Evolutionary conservation across 176 grass and related monocot species (phyloP).

Genomic region (Triticum monococcum): DNA sequence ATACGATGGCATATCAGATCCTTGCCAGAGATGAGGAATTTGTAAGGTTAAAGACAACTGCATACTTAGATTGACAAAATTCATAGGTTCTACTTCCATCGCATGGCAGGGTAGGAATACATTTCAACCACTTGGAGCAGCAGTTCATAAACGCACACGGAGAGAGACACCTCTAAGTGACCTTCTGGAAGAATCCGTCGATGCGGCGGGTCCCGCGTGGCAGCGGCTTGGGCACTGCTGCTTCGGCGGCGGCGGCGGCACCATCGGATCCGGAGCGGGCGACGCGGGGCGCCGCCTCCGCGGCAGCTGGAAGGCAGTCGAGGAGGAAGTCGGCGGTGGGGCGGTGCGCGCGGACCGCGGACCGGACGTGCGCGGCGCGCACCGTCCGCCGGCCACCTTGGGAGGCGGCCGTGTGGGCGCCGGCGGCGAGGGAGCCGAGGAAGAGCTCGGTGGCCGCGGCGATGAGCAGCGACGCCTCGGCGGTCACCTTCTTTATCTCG

Average conservation of each 20-base stretch:
- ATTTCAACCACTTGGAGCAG: constrained; percentile 7
- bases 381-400: constrained; percentile 44
- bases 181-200: constrained; percentile 79
- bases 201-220: constrained; percentile 79
- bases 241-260: not conserved
- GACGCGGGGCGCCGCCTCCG: constrained; percentile 27
- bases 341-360: constrained; percentile 55
- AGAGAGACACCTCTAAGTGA: constrained; percentile 13
- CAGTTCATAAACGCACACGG: not conserved
- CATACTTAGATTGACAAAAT: constrained; percentile 9
- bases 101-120: not conserved
- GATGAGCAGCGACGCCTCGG: constrained; percentile 70
- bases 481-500: constrained; percentile 79
- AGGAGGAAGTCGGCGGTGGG: constrained; percentile 83
- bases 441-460: constrained; percentile 79
- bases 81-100: constrained; percentile 29
- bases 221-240: constrained; percentile 39
- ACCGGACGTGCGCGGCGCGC: constrained; percentile 52
- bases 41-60: not conserved
- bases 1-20: not conserved
- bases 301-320: constrained; percentile 53
- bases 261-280: not conserved
- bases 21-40: not conserved
- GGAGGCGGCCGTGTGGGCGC: constrained; percentile 39
- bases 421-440: constrained; percentile 51